Evolutionary conservation across 202 grass and related monocot species (phyloP), one percentile per base, ranked within the genome.

Genomic region (Setaria viridis): DNA sequence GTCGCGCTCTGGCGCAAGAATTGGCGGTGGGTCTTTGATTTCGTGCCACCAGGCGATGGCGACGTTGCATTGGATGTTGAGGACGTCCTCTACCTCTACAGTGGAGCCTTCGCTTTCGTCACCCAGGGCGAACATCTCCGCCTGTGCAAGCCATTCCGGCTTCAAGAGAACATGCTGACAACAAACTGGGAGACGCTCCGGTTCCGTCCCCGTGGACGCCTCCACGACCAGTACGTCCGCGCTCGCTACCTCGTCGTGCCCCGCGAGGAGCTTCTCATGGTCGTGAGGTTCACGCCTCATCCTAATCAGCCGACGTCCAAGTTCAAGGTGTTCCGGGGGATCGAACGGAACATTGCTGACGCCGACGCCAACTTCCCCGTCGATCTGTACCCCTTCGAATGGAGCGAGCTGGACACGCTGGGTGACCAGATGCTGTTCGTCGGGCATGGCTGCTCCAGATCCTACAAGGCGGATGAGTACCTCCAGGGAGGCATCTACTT

Each of bases 241-340:
- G 8, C 49, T 19, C 49, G 49, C 11, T 77, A 60, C 76, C 39
- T 79, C 59, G 3, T 65, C 59, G 8, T 7, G 0, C 34, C 43
- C 58, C 0, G 7, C 8, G 57, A 5, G 21, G 13, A 67, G 4
- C 73, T 85, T 37, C 73, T 85, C 0, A 67, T 84, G 82, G 72
- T 84, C 21, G 19, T 33, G 2, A 76, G 62, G 62, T 83, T 41
- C 33, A 10, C 15, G 34, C 34, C 64, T 62, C 16, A 4, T 9
- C 34, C 14, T 15, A 33, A n/a, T n/a, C 47, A 39, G 12, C 7
- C 11, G 11, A 72, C 68, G 5, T 71, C 17, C 3, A 4, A 6
- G 25, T 82, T 82, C 68, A 41, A 2, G 34, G 34, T 67, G 64
- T 39, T 67, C 64, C 2, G 5, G 5, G 2, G 1, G 6, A 10